Base-by-base conservation (phyloP, 306 rosid genomes). In the Sicyos edulis region DNA sequence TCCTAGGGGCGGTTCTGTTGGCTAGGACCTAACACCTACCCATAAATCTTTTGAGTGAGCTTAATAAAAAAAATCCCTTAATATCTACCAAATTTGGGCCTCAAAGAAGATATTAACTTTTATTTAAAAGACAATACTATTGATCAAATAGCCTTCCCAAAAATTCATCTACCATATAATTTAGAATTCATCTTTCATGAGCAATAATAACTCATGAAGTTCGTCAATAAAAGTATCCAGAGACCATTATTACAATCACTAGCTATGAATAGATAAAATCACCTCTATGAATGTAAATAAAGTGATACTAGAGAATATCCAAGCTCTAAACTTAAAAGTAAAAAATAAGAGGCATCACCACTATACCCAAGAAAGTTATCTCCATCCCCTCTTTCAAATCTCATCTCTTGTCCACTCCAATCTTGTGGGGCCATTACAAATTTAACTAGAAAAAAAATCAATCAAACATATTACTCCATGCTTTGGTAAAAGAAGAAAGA, bases 391-490 rank as follows among this genome's bases (percentile, higher is more conserved):
- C 32, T 54, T 54, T 34, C 63, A 52, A 71, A 71, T 54, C 75
- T 71, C 40, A 52, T 71, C 75, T 54, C 63, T 55, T 71, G 45
- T 71, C 52, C 63, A 71, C 63, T 54, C 62, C 62, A 29, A 71
- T 52, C 63, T 2, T 17, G 61, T 71, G 51, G 74, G 74, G 29
- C 51, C 74, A 13, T 68, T 47, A 22, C 57, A 68, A 26, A 68
- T 47, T 47, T 68, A 68, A 49, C 72, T 47, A 19, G 7, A 3
- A 14, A 10, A 45, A 21, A 47, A 50, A 67, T 47, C 72, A 67
- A 54, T 47, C 72, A 21, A 45, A 56, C 54, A 47, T 42, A 42
- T 21, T 3, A 21, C 72, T 47, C 72, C 55, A 13, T 67, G 20
- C 40, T 47, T 67, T 21, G 21, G 37, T 22, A 66, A 66, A 44